phyloP scores from a whole-genome alignment of 192 early-diverging fungal species.

The Podila epicladia region DNA sequence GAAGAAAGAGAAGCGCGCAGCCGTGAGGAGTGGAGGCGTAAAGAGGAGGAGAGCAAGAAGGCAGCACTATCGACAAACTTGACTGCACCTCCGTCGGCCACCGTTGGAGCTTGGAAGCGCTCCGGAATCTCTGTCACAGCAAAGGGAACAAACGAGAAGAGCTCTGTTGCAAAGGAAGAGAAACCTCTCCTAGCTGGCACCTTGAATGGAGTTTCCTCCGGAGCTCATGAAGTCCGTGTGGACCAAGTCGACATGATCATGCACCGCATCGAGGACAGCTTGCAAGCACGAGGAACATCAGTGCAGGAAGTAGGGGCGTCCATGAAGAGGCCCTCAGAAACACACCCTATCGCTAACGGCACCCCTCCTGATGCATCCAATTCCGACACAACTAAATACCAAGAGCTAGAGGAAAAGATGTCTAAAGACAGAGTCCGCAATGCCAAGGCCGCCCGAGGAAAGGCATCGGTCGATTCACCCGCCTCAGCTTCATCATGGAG shows the following conservation, averaged over 20 bases:
- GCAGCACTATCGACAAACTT: not conserved
- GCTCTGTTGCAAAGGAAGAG: conserved; percentile 2
- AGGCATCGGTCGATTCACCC: not conserved
- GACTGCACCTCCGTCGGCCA: not conserved
- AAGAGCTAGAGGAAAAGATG: not conserved
- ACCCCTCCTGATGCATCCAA: not conserved
- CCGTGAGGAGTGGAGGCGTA: conserved; percentile 3
- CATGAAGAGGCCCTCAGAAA: not conserved
- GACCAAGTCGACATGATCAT: conserved; percentile 34
- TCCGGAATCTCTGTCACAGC: conserved; percentile 5
- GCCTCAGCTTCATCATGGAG: conserved; percentile 5
- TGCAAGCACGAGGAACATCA: conserved; percentile 12
- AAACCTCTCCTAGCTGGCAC: not conserved
- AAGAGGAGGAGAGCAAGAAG: conserved; percentile 3
- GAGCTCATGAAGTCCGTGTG: conserved; percentile 8
- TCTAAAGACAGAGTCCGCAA: conserved; percentile 6
- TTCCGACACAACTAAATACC: not conserved
- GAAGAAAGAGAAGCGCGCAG: conserved; percentile 3
- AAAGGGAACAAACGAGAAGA: conserved; percentile 8
- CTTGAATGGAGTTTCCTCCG: not conserved
- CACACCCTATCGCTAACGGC: not conserved
- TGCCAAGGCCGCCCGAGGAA: conserved; percentile 14
- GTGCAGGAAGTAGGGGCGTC: conserved; percentile 4
- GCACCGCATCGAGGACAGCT: conserved; percentile 39
- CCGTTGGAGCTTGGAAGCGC: conserved; percentile 22